Conservation (phyloP, 2,329 filamentous ascomycete genomes). For the Fusarium fracticaudum region DNA sequence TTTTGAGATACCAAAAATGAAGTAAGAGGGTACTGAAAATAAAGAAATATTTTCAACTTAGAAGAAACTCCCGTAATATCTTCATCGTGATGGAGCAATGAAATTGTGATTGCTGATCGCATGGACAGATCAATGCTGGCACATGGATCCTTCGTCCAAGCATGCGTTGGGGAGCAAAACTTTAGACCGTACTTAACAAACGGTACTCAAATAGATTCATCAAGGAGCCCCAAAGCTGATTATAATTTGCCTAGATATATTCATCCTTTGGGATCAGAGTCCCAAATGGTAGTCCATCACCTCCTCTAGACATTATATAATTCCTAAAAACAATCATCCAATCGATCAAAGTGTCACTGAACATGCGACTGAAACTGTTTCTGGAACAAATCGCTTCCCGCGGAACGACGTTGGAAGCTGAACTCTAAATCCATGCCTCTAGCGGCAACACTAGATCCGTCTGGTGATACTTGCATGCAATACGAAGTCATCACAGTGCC, state of each 20-base stretch:
- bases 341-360: neutral
- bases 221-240: neutral
- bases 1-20: constrained; percentile 29
- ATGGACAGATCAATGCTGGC: neutral
- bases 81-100: neutral
- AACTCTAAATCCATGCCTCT: neutral
- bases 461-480: neutral
- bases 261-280: neutral
- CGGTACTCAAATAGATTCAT: neutral
- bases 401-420: neutral
- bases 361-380: neutral
- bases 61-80: no score
- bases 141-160: neutral
- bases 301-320: neutral
- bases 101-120: neutral
- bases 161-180: neutral
- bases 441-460: neutral
- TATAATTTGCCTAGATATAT: neutral
- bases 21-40: neutral
- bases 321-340: neutral
- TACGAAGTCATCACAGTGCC: constrained; percentile 4
- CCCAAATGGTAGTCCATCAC: accelerated
- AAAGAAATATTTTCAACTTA: neutral
- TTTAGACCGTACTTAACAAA: neutral
- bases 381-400: neutral